Conservation (phyloP, 164 flowering plant species). For the Houttuynia cordata region DNA sequence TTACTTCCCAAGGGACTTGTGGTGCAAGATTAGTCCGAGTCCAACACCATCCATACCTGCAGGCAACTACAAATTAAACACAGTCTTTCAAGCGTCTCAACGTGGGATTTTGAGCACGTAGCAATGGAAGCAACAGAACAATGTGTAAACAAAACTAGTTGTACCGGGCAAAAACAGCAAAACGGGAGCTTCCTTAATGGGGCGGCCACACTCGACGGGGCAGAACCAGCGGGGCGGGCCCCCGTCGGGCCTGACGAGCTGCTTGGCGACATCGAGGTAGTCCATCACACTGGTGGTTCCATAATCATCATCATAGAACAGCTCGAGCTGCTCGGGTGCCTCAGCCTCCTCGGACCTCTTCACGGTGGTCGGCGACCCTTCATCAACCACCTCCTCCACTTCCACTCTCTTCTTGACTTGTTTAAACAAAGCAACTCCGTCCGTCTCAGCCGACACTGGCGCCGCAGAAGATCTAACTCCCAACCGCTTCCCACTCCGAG, state of each 20-base stretch:
- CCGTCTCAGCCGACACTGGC: background rate
- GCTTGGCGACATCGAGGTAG: conserved; percentile 42
- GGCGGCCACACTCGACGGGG: conserved; percentile 38
- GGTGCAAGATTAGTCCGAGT: conserved; percentile 65
- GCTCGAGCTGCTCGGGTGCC: conserved; percentile 24
- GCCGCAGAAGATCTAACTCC: background rate
- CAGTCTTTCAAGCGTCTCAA: background rate
- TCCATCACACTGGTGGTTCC: conserved; percentile 51
- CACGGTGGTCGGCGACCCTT: background rate
- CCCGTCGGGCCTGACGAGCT: conserved; percentile 53
- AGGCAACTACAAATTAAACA: background rate
- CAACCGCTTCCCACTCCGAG: background rate
- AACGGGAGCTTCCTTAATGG: conserved; percentile 45
- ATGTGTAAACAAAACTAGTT: background rate
- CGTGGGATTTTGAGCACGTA: background rate
- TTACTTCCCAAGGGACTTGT: conserved; percentile 72
- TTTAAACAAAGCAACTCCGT: background rate
- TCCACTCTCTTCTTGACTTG: background rate
- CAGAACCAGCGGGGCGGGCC: conserved; percentile 86
- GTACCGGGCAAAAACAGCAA: conserved; percentile 78
- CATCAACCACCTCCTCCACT: background rate
- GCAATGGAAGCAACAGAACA: too few species aligned
- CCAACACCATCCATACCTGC: conserved; percentile 78
- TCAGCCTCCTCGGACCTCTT: background rate
- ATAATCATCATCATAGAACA: conserved; percentile 70